Percentiles rank a stretch among this genome's conserved stretches.
phyloP scores from a whole-genome alignment of 2,329 filamentous ascomycete species.

The Phaeoacremonium minimum region DNA sequence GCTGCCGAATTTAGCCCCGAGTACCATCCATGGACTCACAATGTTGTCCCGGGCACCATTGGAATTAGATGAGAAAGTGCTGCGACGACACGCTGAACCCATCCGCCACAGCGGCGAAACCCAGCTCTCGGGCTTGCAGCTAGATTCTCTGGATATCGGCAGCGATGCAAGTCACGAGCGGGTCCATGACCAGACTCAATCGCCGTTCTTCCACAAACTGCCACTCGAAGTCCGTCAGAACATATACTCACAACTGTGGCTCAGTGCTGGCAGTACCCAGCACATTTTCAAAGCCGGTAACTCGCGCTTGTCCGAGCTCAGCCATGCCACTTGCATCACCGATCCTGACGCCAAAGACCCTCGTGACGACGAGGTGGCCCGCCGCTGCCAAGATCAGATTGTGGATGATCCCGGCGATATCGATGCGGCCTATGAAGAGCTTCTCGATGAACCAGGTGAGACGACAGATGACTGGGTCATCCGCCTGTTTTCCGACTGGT shows the following conservation, averaged over 20 bases:
- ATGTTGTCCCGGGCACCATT: too few species aligned
- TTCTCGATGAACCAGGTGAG: too few species aligned
- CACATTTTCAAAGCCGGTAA: constrained; percentile 11
- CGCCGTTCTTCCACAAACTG: constrained; percentile 19
- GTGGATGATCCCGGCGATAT: background rate
- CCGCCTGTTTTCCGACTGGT: background rate
- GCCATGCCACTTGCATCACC: constrained; percentile 11
- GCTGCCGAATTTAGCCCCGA: too few species aligned
- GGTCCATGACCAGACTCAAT: constrained; percentile 32
- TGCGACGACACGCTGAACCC: too few species aligned
- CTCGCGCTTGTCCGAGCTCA: constrained; percentile 4
- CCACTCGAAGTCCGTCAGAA: constrained; percentile 22
- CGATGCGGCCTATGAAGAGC: too few species aligned
- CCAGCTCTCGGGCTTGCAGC: too few species aligned
- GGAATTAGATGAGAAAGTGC: too few species aligned
- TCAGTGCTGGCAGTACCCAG: constrained; percentile 11
- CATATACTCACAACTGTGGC: constrained; percentile 22
- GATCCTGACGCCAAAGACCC: constrained; percentile 9
- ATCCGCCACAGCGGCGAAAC: too few species aligned
- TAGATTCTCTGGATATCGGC: too few species aligned
- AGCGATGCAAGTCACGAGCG: too few species aligned
- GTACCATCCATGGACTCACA: too few species aligned
- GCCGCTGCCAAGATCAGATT: background rate
- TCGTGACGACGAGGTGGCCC: background rate
- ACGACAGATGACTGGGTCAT: background rate